A percentile compares a stretch with the other conserved stretches of the same genome.
These are phyloP conservation scores for Neurospora crassa DNA, from an alignment of 2,329 filamentous ascomycete genomes.

Conservation along the genomic window DNA sequence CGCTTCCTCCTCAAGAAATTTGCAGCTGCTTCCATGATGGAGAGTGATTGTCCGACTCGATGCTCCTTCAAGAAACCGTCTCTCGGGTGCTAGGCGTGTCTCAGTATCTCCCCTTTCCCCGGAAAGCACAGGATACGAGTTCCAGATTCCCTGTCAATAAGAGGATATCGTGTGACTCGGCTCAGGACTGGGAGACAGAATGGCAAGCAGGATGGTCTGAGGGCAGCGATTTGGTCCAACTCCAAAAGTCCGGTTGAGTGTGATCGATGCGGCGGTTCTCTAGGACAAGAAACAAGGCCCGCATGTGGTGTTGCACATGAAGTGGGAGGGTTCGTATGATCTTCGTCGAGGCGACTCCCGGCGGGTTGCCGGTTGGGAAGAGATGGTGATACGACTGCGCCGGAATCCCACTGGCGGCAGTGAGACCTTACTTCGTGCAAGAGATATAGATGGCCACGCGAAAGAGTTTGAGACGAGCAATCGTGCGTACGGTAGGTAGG, in stretches of 20 bases:
- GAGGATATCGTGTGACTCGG: neutral
- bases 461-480: neutral
- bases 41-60: conserved; percentile 2
- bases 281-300: conserved; percentile 14
- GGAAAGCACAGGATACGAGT: conserved; percentile 5
- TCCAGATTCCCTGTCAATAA: conserved; percentile 2
- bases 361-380: conserved; percentile 3
- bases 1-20: neutral
- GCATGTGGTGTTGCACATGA: conserved; percentile 21
- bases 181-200: neutral
- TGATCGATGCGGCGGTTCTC: neutral
- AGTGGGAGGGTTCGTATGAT: conserved; percentile 9
- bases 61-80: neutral
- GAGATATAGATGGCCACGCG: neutral
- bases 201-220: neutral
- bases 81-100: conserved; percentile 13
- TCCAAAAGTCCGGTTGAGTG: neutral
- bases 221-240: neutral
- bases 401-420: neutral
- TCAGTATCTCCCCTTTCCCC: conserved; percentile 3
- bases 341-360: neutral
- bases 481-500: neutral
- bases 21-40: conserved; percentile 19
- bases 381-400: neutral
- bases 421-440: neutral